Evolutionary conservation across 2,329 filamentous ascomycete species (phyloP).

Genomic region (Colletotrichum sojae): DNA sequence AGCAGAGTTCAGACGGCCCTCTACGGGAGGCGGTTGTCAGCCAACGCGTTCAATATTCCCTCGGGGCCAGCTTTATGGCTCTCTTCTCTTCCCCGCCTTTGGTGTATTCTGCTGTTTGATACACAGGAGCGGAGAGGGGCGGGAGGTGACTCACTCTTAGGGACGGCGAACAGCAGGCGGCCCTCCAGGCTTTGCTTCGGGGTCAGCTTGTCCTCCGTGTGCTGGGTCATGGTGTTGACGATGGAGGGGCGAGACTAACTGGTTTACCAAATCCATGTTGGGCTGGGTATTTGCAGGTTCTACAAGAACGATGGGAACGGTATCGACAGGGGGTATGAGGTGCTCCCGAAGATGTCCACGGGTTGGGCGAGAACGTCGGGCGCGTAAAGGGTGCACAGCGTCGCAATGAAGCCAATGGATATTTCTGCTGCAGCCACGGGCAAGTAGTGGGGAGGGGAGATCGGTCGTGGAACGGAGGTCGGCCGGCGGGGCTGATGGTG

Average conservation of each 20-base stretch:
- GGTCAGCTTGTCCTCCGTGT: slow-evolving; percentile 37
- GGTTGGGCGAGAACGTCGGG: slow-evolving; percentile 33
- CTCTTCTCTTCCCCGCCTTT: too few species aligned
- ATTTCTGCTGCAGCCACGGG: slow-evolving; percentile 25
- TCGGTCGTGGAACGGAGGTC: slow-evolving; percentile 18
- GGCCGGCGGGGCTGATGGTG: not conserved
- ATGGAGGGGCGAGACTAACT: slow-evolving; percentile 55
- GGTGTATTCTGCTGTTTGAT: too few species aligned
- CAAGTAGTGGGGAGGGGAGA: not conserved
- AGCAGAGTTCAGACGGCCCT: slow-evolving; percentile 92
- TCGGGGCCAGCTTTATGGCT: too few species aligned
- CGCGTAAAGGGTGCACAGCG: slow-evolving; percentile 35
- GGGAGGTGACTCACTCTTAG: slow-evolving; percentile 82
- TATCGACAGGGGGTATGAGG: not conserved
- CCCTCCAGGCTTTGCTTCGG: slow-evolving; percentile 80
- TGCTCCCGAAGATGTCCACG: not conserved
- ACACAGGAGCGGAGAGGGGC: not conserved
- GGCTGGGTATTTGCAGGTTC: slow-evolving; percentile 25
- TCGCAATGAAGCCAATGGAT: slow-evolving; percentile 38
- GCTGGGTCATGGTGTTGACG: slow-evolving; percentile 29
- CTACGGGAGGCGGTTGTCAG: slow-evolving; percentile 60
- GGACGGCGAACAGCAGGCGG: slow-evolving; percentile 95
- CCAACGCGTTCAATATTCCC: slow-evolving; percentile 9
- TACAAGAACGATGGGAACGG: slow-evolving; percentile 4
- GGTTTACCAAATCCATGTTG: slow-evolving; percentile 68